Evolutionary conservation across 208 protist genomes (phyloP), one percentile per base, ranked within the genome.

Genomic region (Trypanosoma caninum): DNA sequence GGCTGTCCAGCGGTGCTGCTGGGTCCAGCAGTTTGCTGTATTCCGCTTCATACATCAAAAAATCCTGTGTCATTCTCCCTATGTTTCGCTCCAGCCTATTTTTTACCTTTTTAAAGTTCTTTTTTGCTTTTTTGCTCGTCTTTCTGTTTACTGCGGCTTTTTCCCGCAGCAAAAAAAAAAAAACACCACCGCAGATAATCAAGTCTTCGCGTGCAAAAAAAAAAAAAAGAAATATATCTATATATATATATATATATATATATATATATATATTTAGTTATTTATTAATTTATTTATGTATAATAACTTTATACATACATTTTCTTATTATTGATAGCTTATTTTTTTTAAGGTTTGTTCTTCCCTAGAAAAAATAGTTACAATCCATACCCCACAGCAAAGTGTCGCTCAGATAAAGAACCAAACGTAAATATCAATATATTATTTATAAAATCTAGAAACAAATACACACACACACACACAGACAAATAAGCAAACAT

Each of bases 21-120:
- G 81, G 82, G 55, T 94, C 80, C 22, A 94, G 75, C 23, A 94
- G 69, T 48, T 76, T 76, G 25, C 65, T 76, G 60, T 80, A 94
- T 35, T 84, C 75, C 23, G n/a, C 23, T 20, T 70, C 62, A 65
- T 70, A 56, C 69, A 74, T 16, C 78, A 75, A 44, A 42, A 70
- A 60, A 38, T 58, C 64, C 40, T 51, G 30, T 9, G 14, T 37
- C 48, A 41, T 54, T 11, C n/a, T 31, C n/a, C 42, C 16, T 18
- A n/a, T 20, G 20, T 51, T n/a, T n/a, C n/a, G n/a, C n/a, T n/a
- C n/a, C n/a, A n/a, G n/a, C n/a, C n/a, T n/a, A n/a, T n/a, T n/a
- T 50, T 31, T 40, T 48, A 53, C 30, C 45, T 5, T 40, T 41
- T 30, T 8, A 37, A 30, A 9, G 27, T 3, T 51, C 2, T 38